Evolutionary conservation across 176 grass and related monocot species (phyloP).

Genomic region (Olyra latifolia): DNA sequence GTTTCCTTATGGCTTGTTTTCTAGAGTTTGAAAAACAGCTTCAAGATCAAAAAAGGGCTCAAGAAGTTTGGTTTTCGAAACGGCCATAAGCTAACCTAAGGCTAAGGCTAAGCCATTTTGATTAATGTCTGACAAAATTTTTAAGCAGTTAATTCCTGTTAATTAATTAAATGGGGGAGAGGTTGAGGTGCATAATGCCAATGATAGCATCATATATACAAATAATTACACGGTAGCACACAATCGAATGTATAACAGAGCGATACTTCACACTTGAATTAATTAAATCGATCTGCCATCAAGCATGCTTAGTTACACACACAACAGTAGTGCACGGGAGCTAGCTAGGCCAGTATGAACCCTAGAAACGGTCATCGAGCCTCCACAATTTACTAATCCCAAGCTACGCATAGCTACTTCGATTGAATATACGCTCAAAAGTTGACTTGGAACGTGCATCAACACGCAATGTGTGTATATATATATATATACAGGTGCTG

Average conservation of each 20-base stretch:
- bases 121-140: no score
- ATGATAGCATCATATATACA: background rate
- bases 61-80: no score
- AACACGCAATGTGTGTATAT: background rate
- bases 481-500: background rate
- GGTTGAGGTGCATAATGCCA: no score
- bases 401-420: slow-evolving; percentile 5
- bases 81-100: no score
- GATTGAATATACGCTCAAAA: slow-evolving; percentile 17
- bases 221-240: background rate
- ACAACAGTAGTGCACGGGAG: background rate
- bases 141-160: no score
- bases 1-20: no score
- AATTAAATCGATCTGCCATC: background rate
- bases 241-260: background rate
- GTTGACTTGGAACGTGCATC: slow-evolving; percentile 33
- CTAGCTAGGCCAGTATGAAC: slow-evolving; percentile 15
- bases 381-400: slow-evolving; percentile 26
- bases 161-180: no score
- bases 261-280: background rate
- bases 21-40: no score
- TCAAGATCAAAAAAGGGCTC: no score
- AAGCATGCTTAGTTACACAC: background rate
- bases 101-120: no score
- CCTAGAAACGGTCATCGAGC: slow-evolving; percentile 47